Evolutionary conservation across 2,329 filamentous ascomycete genomes (phyloP).

Genomic region (Balansia obtecta): DNA sequence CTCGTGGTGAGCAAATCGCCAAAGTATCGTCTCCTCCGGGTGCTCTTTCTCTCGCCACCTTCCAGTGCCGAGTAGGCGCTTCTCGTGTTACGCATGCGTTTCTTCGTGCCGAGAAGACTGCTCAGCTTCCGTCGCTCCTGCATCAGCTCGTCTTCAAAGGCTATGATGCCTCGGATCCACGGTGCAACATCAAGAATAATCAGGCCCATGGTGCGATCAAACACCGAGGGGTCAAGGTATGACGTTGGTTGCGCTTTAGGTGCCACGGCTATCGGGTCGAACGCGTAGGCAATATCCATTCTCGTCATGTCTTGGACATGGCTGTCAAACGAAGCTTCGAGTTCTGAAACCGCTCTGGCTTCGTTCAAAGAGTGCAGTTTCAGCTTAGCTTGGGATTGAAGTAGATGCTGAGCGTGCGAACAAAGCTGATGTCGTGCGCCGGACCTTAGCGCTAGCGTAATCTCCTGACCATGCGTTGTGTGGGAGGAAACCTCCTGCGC

Average conservation of each 20-base stretch:
- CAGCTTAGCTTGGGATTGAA: background rate
- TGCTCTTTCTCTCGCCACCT: conserved; percentile 54
- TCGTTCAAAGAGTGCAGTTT: conserved; percentile 20
- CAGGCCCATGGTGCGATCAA: conserved; percentile 56
- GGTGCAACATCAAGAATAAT: conserved; percentile 73
- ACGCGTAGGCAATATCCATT: conserved; percentile 43
- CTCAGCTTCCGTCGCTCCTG: conserved; percentile 51
- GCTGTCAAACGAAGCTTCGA: conserved; percentile 26
- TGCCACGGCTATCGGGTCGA: conserved; percentile 45
- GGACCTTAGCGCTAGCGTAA: conserved; percentile 19
- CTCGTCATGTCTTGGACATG: conserved; percentile 25
- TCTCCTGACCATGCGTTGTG: conserved; percentile 12
- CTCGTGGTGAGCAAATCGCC: conserved; percentile 44
- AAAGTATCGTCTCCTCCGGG: conserved; percentile 64
- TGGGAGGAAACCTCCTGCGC: conserved; percentile 24
- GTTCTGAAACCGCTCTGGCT: conserved; percentile 17
- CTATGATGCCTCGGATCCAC: conserved; percentile 75
- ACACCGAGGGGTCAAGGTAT: conserved; percentile 55
- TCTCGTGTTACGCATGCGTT: conserved; percentile 56
- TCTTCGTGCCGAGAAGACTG: conserved; percentile 45
- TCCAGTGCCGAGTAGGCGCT: conserved; percentile 67
- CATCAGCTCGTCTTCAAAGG: conserved; percentile 61
- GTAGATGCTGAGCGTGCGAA: background rate
- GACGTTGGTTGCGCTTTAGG: conserved; percentile 26
- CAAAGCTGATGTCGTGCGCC: conserved; percentile 14